Percentiles rank a stretch among this genome's conserved stretches.
Conservation (phyloP, 148 eudicot genomes). For the Nepenthes gracilis region DNA sequence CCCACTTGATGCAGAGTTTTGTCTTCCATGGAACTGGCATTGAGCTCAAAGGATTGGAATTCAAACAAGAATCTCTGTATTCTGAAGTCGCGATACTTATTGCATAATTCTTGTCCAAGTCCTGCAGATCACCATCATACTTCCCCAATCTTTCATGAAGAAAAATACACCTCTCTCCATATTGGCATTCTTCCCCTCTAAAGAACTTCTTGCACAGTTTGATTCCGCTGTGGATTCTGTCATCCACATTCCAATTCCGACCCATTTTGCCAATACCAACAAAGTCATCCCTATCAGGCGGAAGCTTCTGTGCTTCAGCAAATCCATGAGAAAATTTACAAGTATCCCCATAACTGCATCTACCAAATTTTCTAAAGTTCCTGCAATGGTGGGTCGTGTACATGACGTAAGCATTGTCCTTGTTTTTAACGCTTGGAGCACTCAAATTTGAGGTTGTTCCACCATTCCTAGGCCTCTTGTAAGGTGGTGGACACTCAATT, state of each 20-base stretch:
- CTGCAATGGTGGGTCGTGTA: background rate
- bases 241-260: no score
- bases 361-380: background rate
- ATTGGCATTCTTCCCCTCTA: background rate
- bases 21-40: no score
- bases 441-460: background rate
- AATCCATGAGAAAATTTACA: background rate
- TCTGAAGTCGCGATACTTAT: no score
- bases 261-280: no score
- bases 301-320: background rate
- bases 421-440: background rate
- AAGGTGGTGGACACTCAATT: no score
- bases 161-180: constrained; percentile 1
- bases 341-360: background rate
- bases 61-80: no score
- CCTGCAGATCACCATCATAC: background rate
- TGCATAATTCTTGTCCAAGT: no score
- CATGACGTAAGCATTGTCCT: background rate
- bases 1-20: no score
- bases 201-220: background rate
- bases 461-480: no score
- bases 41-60: no score
- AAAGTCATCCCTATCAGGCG: no score
- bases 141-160: background rate
- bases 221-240: no score